Evolutionary conservation across 306 rosid species (phyloP), one percentile per base, ranked within the genome.

Genomic region (Crotalaria pallida): DNA sequence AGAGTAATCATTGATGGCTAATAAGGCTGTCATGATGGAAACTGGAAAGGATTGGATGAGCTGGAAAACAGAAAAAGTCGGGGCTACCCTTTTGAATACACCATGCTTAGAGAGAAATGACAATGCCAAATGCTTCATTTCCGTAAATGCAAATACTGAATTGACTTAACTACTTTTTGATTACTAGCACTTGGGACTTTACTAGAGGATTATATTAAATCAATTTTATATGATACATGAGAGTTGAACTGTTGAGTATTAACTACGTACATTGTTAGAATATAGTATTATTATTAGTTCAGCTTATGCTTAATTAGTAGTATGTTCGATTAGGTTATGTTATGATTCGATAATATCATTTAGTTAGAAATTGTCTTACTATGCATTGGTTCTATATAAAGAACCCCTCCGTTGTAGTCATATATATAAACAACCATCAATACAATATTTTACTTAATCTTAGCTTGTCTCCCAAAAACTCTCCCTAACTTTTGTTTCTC

Each of bases 1-100:
- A n/a, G n/a, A n/a, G n/a, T n/a, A n/a, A n/a, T 12, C 51, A 38
- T 53, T 53, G 8, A 13, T 8, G 22, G 24, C 12, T 5, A 45
- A 38, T 8, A 53, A 63, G 36, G 75, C 48, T n/a, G 83, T 81
- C 81, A 80, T 84, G 22, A 77, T 49, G 51, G 77, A 81, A 11
- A 80, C 85, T 8, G 80, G 38, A 58, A 84, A 68, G 4, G 88
- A 80, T 67, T 80, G 83, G 69, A 84, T 8, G 16, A 85, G 88
- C 67, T 84, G 79, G 76, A 80, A 84, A 26, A 84, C 83, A 10
- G 85, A 84, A 79, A 70, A 75, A 80, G 6, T 77, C 85, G 4
- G 85, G 85, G 29, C 77, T 89, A 63, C 87, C 86, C 58, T 84
- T 88, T 70, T 86, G 86, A 53, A 88, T 83, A 47, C 91, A 88